Conservation (phyloP, 2,329 filamentous ascomycete species). For the Fusarium sp. region DNA sequence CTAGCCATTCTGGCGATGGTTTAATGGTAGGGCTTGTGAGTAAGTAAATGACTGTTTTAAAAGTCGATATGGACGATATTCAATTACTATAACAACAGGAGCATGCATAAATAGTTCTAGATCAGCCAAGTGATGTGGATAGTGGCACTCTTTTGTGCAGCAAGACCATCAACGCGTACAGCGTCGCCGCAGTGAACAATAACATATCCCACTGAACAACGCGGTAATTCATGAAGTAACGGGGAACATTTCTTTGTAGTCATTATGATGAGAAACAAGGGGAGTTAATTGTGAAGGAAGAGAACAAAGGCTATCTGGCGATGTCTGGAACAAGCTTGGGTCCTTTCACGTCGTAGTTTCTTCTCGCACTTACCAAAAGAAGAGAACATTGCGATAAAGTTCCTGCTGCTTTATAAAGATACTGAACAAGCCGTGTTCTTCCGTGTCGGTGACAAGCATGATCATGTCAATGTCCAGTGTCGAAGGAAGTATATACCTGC, state of each 20-base stretch:
- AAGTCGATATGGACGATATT: fast-evolving
- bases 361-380: not conserved
- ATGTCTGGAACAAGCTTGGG: not conserved
- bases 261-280: not conserved
- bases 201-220: not conserved
- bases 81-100: not conserved
- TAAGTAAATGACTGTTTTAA: fast-evolving
- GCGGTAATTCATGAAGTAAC: fast-evolving
- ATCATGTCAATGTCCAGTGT: no score
- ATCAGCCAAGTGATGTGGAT: not conserved
- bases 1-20: not conserved
- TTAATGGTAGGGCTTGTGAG: not conserved
- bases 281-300: not conserved
- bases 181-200: not conserved
- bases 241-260: not conserved
- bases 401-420: no score
- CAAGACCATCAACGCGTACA: no score
- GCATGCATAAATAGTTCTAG: not conserved
- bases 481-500: no score
- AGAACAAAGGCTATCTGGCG: not conserved
- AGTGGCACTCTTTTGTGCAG: not conserved
- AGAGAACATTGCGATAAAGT: no score
- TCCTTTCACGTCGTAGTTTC: not conserved
- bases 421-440: no score
- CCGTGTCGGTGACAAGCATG: no score